Conservation (phyloP, 148 eudicot genomes). For the Oxyria digyna region DNA sequence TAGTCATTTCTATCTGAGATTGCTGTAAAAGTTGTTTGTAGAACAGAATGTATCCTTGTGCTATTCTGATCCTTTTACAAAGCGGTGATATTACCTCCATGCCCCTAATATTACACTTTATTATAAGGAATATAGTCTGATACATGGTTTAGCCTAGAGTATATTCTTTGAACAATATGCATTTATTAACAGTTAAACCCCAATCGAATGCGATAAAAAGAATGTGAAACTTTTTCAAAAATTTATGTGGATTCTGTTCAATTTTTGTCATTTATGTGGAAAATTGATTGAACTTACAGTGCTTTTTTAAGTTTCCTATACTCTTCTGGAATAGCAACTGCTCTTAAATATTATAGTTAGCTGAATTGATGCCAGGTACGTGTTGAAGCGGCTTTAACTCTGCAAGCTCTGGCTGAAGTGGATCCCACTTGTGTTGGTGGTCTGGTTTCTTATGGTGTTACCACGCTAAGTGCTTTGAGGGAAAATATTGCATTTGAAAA, state of each 20-base stretch:
- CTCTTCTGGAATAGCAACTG: background rate
- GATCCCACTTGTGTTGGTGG: conserved; percentile 99
- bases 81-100: no score
- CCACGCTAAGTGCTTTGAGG: conserved; percentile 64
- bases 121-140: background rate
- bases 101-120: no score
- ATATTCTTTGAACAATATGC: background rate
- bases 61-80: no score
- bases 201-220: background rate
- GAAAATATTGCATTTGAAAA: conserved; percentile 84
- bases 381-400: conserved; percentile 83
- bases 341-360: background rate
- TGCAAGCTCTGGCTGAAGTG: conserved; percentile 89
- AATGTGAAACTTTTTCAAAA: background rate
- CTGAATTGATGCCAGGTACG: conserved; percentile 50
- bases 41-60: no score
- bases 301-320: background rate
- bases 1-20: no score
- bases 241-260: background rate
- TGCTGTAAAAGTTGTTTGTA: no score
- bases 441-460: conserved; percentile 82
- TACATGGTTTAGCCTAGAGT: background rate
- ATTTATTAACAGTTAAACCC: background rate
- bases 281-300: no score
- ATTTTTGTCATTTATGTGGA: background rate